Evolutionary conservation across 306 rosid species (phyloP).

Genomic region (Potentilla sterilis): DNA sequence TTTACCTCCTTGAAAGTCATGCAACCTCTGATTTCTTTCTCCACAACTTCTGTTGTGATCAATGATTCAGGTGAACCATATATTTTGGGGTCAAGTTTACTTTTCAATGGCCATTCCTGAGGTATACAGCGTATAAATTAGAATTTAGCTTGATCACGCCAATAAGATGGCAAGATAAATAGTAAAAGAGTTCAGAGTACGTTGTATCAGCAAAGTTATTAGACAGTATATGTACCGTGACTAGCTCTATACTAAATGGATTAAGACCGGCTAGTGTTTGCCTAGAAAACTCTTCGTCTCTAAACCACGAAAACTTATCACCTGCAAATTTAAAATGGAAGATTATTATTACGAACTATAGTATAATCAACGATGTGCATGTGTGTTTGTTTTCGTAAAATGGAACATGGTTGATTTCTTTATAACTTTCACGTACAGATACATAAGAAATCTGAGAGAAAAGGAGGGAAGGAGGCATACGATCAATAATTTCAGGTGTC

Average conservation of each 20-base stretch:
- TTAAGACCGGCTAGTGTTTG: slow-evolving; percentile 50
- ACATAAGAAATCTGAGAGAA: too few species aligned
- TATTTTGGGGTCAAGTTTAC: slow-evolving; percentile 41
- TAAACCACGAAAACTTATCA: slow-evolving; percentile 41
- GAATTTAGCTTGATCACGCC: too few species aligned
- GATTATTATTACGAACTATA: too few species aligned
- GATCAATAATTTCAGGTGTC: slow-evolving; percentile 34
- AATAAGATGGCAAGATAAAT: too few species aligned
- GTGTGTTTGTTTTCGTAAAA: too few species aligned
- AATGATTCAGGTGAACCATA: slow-evolving; percentile 41
- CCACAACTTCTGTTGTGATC: slow-evolving; percentile 29
- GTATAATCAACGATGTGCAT: too few species aligned
- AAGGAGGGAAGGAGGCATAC: slow-evolving; percentile 6
- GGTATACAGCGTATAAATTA: too few species aligned
- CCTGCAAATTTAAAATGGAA: slow-evolving; percentile 16
- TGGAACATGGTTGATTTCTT: too few species aligned
- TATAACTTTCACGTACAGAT: too few species aligned
- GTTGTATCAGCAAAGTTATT: background rate
- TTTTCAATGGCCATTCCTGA: slow-evolving; percentile 45
- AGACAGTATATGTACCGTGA: slow-evolving; percentile 35
- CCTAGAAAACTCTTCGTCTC: slow-evolving; percentile 47
- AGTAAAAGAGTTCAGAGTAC: too few species aligned
- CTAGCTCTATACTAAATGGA: slow-evolving; percentile 32
- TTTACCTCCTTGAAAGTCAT: slow-evolving; percentile 31
- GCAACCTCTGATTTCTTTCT: slow-evolving; percentile 33